A percentile compares a stretch with the other conserved stretches of the same genome.
These are phyloP conservation scores for Apiospora sp. DNA, from an alignment of 2,329 filamentous ascomycete genomes.

Conservation along the genomic window DNA sequence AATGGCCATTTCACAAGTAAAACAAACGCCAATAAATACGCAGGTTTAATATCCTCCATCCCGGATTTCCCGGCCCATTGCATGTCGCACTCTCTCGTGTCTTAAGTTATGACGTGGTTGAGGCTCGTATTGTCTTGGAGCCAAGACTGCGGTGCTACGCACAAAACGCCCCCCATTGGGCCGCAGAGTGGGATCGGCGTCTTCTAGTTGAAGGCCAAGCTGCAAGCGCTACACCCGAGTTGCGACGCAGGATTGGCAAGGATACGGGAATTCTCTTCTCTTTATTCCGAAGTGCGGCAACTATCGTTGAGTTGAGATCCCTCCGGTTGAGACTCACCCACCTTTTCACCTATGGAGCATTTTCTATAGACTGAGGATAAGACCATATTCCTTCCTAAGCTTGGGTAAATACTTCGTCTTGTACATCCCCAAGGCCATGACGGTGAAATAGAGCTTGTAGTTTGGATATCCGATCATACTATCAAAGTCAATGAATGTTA, in stretches of 20 bases:
- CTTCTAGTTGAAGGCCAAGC: slow-evolving; percentile 7
- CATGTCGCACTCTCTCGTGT: background rate
- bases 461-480: background rate
- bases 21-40: background rate
- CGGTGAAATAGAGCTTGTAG: background rate
- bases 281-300: background rate
- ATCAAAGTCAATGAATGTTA: background rate
- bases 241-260: background rate
- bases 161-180: background rate
- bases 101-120: background rate
- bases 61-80: background rate
- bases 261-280: background rate
- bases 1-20: no score
- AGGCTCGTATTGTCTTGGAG: slow-evolving; percentile 16
- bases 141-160: slow-evolving; percentile 12
- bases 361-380: background rate
- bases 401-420: background rate
- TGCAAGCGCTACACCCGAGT: slow-evolving; percentile 16
- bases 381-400: background rate
- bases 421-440: background rate
- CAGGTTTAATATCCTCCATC: background rate
- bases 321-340: background rate
- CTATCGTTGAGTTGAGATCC: background rate
- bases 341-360: background rate
- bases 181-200: background rate